Conservation (phyloP, 257 asterid genomes). For the Ophiorrhiza pumila region DNA sequence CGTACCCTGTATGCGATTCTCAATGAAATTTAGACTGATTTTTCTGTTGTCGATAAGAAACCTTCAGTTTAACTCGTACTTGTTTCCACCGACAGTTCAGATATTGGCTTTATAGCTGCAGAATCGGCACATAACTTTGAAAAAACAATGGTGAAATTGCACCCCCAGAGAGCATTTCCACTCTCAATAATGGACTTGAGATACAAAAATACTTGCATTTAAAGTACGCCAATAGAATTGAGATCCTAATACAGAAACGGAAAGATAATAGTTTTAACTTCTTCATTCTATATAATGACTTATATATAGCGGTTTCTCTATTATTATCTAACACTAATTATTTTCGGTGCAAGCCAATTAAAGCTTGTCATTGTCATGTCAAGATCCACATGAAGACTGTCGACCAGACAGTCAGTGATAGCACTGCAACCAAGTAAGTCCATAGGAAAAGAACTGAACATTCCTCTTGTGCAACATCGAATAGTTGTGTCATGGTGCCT, state of each 20-base stretch:
- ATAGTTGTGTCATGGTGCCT: slow-evolving; percentile 91
- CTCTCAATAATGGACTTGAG: background rate
- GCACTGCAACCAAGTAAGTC: slow-evolving; percentile 75
- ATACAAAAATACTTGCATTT: background rate
- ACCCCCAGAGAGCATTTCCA: background rate
- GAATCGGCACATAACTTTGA: too few species aligned
- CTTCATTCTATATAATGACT: background rate
- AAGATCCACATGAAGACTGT: slow-evolving; percentile 88
- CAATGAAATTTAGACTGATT: background rate
- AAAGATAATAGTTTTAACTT: background rate
- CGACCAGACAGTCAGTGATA: slow-evolving; percentile 84
- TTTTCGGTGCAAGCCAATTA: too few species aligned
- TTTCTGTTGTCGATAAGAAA: background rate
- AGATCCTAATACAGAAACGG: too few species aligned
- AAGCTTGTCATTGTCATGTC: slow-evolving; percentile 24
- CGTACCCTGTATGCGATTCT: background rate
- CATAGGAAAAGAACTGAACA: slow-evolving; percentile 78
- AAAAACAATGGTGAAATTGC: too few species aligned
- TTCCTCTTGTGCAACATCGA: slow-evolving; percentile 90
- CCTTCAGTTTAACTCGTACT: background rate
- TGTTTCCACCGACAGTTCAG: too few species aligned
- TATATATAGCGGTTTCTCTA: background rate
- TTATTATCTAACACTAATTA: too few species aligned
- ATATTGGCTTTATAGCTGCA: too few species aligned
- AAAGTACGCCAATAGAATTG: too few species aligned